Evolutionary conservation across 2,329 filamentous ascomycete species (phyloP).

Genomic region (Tolypocladium endophyticum): DNA sequence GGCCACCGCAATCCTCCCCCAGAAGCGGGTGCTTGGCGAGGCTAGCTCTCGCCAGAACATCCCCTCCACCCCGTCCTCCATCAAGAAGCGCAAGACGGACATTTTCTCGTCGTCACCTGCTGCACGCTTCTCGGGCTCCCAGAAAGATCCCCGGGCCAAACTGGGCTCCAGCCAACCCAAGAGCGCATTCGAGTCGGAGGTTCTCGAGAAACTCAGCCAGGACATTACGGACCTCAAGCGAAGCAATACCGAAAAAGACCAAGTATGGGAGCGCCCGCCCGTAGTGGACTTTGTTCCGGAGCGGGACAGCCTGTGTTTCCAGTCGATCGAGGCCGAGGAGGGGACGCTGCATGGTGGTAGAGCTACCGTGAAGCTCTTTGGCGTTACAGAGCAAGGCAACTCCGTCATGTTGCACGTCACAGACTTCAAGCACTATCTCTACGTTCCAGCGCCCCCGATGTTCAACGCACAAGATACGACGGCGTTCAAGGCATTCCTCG

Average conservation of each 20-base stretch:
- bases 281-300: slow-evolving; percentile 41
- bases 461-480: slow-evolving; percentile 73
- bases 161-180: slow-evolving; percentile 67
- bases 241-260: slow-evolving; percentile 84
- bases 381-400: slow-evolving; percentile 73
- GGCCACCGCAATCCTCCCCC: slow-evolving; percentile 44
- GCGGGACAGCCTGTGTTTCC: slow-evolving; percentile 70
- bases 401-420: slow-evolving; percentile 93
- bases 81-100: slow-evolving; percentile 81
- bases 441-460: slow-evolving; percentile 74
- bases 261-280: slow-evolving; percentile 68
- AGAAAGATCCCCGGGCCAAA: slow-evolving; percentile 51
- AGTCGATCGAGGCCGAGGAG: slow-evolving; percentile 93
- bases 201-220: slow-evolving; percentile 91
- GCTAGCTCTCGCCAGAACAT: slow-evolving; percentile 55
- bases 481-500: slow-evolving; percentile 69
- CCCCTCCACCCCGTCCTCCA: slow-evolving; percentile 41
- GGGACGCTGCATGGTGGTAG: slow-evolving; percentile 68
- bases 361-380: slow-evolving; percentile 81
- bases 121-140: slow-evolving; percentile 50
- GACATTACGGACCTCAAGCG: slow-evolving; percentile 79
- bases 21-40: slow-evolving; percentile 65
- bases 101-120: slow-evolving; percentile 43
- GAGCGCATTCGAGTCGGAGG: slow-evolving; percentile 86
- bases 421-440: slow-evolving; percentile 93